A percentile compares a stretch with the other conserved stretches of the same genome.
These are phyloP conservation scores for Boletus reticuloceps DNA, from an alignment of 768 basidiomycete species.

Conservation along the genomic window DNA sequence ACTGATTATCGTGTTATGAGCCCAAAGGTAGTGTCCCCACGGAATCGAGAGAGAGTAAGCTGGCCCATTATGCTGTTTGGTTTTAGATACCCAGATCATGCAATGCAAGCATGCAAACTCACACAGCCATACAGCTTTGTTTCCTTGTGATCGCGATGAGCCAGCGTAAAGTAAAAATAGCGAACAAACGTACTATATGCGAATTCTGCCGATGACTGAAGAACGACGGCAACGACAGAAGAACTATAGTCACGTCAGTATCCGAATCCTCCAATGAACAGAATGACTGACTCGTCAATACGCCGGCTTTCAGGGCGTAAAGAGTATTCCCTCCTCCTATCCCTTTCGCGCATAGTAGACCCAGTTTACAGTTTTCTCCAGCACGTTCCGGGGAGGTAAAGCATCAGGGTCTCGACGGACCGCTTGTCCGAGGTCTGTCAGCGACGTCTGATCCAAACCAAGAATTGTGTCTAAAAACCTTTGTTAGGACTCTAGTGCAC, in stretches of 20 bases:
- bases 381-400: constrained; percentile 58
- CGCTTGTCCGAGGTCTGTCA: constrained; percentile 55
- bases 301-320: constrained; percentile 69
- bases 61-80: constrained; percentile 67
- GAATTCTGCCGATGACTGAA: constrained; percentile 47
- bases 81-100: not conserved
- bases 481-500: not conserved
- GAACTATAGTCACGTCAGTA: constrained; percentile 34
- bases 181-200: constrained; percentile 49
- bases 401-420: constrained; percentile 70
- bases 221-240: constrained; percentile 60
- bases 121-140: constrained; percentile 72
- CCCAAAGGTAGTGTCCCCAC: constrained; percentile 73
- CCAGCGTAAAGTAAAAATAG: not conserved
- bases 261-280: not conserved
- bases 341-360: constrained; percentile 39
- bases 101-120: constrained; percentile 16
- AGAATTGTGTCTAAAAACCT: constrained; percentile 48
- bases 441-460: constrained; percentile 43
- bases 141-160: constrained; percentile 36
- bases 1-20: constrained; percentile 57
- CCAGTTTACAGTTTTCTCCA: constrained; percentile 51
- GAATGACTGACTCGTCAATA: constrained; percentile 50
- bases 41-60: constrained; percentile 64
- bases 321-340: constrained; percentile 58